Base-by-base conservation (phyloP, 2,329 filamentous ascomycete genomes). In the Elsinoe arachidis region DNA sequence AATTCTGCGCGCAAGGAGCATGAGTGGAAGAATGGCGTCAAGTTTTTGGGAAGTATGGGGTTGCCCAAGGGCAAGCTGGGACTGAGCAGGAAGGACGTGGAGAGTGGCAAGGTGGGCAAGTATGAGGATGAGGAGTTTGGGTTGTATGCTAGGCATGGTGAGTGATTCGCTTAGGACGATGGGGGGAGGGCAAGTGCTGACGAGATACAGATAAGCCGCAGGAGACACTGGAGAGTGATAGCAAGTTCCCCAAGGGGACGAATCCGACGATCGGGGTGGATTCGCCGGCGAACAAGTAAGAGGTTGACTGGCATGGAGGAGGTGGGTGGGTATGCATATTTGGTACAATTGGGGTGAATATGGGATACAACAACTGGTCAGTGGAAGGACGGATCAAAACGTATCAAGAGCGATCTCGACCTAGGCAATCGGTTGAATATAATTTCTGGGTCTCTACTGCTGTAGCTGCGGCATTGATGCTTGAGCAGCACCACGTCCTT, bases 21-120 rank as follows among this genome's bases (percentile, higher is more conserved):
- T 14, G 90, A 96, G 72, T 96, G 90, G 90, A 86, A 78, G 68
- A 84, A 95, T 60, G 82, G 75, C 5, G 73, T 86, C 12, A 62
- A 69, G 1, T 86, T 78, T 66, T 71, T 86, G 19, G 76, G 75
- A 21, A 82, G 79, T 41, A 86, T 86, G 83, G 83, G 83, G 47
- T 70, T 84, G 63, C 76, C 74, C 57, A 81, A 78, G 74, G 73
- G 71, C 58, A 81, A 83, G 68, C 72, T 82, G 55, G 68, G 66
- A 12, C 68, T 84, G 59, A 79, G 77, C 2, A 73, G 82, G 59
- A 74, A 76, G 63, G 80, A 85, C 17, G 81, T 85, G 5, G 80
- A 84, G 71, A 74, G 66, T 51, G 82, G 82, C 2, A 73, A 73
- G 57, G 75, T 77, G 4, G 74, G 74, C 34, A 73, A 76, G 63